Percentiles rank a stretch among this genome's conserved stretches.
phyloP scores from a whole-genome alignment of 225 moss, liverwort and hornwort species.

The Polytrichum formosum region DNA sequence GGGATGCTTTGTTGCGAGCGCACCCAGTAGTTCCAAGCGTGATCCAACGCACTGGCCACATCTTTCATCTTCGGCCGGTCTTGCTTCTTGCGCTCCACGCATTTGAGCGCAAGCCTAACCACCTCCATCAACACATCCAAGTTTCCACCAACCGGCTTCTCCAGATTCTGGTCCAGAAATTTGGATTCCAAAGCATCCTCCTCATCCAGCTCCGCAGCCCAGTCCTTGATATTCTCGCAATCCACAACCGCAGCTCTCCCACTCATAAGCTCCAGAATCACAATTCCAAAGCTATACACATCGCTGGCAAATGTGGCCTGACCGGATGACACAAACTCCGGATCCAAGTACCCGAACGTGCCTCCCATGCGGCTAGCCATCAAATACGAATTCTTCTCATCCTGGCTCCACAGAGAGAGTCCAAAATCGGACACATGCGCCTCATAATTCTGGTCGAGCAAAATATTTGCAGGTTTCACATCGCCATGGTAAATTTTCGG shows the following conservation, averaged over 20 bases:
- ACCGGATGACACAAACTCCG: constrained; percentile 47
- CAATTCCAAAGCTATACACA: constrained; percentile 67
- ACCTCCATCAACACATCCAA: neutral
- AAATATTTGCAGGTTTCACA: constrained; percentile 53
- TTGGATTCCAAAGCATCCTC: neutral
- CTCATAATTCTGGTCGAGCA: constrained; percentile 50
- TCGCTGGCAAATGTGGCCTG: constrained; percentile 50
- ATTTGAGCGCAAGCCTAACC: constrained; percentile 3
- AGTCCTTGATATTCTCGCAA: constrained; percentile 4
- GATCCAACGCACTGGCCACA: neutral
- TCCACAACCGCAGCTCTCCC: constrained; percentile 9
- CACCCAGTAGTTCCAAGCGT: neutral
- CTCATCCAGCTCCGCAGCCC: constrained; percentile 5
- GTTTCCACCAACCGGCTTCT: neutral
- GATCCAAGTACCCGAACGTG: constrained; percentile 56
- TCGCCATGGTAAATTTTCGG: constrained; percentile 54
- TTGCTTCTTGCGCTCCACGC: constrained; percentile 9
- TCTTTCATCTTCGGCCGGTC: constrained; percentile 11
- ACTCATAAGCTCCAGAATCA: constrained; percentile 43
- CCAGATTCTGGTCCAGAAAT: constrained; percentile 2
- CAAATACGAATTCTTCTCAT: constrained; percentile 43
- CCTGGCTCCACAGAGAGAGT: constrained; percentile 45
- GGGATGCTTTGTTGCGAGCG: neutral
- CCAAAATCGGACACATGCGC: constrained; percentile 59
- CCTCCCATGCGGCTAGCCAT: constrained; percentile 46